phyloP scores from a whole-genome alignment of 441 rosid genomes.

The Biscutella laevigata region DNA sequence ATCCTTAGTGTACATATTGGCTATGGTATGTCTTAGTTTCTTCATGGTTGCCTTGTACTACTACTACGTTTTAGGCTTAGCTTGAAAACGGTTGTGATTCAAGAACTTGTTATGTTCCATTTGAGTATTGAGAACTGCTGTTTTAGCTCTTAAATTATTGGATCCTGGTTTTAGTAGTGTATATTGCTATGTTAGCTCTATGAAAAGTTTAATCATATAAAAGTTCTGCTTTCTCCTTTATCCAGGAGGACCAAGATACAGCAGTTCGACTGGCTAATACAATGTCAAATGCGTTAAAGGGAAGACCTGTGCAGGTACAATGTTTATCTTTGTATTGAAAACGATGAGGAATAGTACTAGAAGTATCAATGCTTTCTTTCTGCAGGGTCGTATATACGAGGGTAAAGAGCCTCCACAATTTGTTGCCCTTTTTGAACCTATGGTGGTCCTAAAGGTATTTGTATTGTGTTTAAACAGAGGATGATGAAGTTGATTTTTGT shows the following conservation, averaged over 20 bases:
- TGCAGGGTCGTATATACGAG: constrained; percentile 80
- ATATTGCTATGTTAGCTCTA: not conserved
- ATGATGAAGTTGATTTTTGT: not conserved
- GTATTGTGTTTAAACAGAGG: constrained; percentile 13
- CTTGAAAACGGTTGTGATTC: not conserved
- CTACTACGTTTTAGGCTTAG: no score
- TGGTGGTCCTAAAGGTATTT: constrained; percentile 86
- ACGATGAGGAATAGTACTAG: constrained; percentile 5
- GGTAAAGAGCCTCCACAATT: constrained; percentile 97
- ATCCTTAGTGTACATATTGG: not conserved
- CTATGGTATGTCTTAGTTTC: not conserved
- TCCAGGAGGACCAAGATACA: constrained; percentile 81
- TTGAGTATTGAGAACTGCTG: not conserved
- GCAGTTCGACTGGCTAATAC: constrained; percentile 68
- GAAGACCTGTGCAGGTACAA: constrained; percentile 87
- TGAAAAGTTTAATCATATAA: not conserved
- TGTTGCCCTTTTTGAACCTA: constrained; percentile 86
- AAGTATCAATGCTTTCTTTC: constrained; percentile 25
- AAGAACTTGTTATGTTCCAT: not conserved
- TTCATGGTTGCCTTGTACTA: not conserved
- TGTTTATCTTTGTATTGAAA: constrained; percentile 9
- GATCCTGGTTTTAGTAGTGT: not conserved
- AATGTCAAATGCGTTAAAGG: constrained; percentile 77
- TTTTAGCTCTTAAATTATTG: not conserved
- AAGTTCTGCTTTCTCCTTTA: not conserved